A percentile compares a stretch with the other conserved stretches of the same genome.
Evolutionary conservation across 1,139 yeast genomes (phyloP).

Genomic region (Pichia norvegensis): DNA sequence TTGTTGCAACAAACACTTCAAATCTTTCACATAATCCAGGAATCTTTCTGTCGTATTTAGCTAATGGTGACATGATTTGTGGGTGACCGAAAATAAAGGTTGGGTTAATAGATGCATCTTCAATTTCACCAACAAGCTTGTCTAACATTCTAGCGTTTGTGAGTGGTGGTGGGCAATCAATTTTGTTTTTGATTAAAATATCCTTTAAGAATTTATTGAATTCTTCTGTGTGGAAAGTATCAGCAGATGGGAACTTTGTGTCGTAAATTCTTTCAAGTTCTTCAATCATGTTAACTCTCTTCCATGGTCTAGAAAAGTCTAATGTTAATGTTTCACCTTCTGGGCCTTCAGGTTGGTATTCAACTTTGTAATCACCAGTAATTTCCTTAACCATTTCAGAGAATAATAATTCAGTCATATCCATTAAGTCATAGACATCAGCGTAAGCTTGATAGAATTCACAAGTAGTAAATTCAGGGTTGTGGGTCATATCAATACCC

Average conservation of each 20-base stretch:
- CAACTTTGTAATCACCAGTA: slow-evolving; percentile 78
- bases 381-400: slow-evolving; percentile 96
- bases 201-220: slow-evolving; percentile 85
- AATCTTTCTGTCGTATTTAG: slow-evolving; percentile 84
- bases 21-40: slow-evolving; percentile 98
- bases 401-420: slow-evolving; percentile 86
- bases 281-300: slow-evolving; percentile 95
- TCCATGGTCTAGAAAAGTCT: slow-evolving; percentile 96
- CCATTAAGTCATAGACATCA: slow-evolving; percentile 92
- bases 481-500: slow-evolving; percentile 96
- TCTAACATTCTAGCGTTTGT: slow-evolving; percentile 99
- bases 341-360: slow-evolving; percentile 88
- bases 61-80: slow-evolving; percentile 99
- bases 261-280: slow-evolving; percentile 81
- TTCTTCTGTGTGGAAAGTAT: slow-evolving; percentile 86
- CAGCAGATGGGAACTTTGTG: slow-evolving; percentile 93
- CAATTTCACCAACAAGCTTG: slow-evolving; percentile 92
- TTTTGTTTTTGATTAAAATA: slow-evolving; percentile 66
- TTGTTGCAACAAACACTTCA: slow-evolving; percentile 97
- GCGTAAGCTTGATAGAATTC: slow-evolving; percentile 96
- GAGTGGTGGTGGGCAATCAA: slow-evolving; percentile 93
- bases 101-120: slow-evolving; percentile 91
- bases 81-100: slow-evolving; percentile 98
- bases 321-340: slow-evolving; percentile 70
- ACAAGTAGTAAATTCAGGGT: slow-evolving; percentile 97